Evolutionary conservation across 305 asterid species (phyloP).

Genomic region (Fraxinus ornus): DNA sequence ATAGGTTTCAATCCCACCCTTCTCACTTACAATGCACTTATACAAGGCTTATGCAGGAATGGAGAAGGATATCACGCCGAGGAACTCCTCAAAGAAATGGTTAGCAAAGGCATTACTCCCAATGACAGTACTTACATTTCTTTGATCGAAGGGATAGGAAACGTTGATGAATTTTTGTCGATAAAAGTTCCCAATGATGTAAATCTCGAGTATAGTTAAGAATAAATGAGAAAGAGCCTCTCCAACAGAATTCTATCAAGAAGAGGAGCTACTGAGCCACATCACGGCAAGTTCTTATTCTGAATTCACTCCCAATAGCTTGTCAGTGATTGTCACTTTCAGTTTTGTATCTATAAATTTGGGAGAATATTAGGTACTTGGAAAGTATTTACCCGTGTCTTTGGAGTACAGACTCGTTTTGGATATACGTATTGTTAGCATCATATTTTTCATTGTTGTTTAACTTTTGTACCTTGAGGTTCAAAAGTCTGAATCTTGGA

Average conservation of each 20-base stretch:
- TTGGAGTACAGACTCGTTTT: background rate
- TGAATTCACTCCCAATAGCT: background rate
- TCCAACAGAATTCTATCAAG: conserved; percentile 10
- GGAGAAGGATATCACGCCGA: conserved; percentile 44
- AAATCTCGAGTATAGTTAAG: conserved; percentile 7
- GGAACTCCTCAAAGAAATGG: conserved; percentile 61
- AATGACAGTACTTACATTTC: conserved; percentile 52
- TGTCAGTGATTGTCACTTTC: background rate
- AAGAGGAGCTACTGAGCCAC: background rate
- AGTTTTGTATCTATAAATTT: background rate
- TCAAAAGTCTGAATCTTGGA: background rate
- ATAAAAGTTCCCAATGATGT: conserved; percentile 24
- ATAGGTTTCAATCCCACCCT: conserved; percentile 43
- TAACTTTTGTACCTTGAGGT: background rate
- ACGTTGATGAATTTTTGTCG: conserved; percentile 22
- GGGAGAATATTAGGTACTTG: background rate
- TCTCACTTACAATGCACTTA: conserved; percentile 50
- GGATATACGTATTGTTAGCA: background rate
- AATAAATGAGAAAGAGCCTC: background rate
- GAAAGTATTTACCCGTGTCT: background rate
- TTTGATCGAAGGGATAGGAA: conserved; percentile 44
- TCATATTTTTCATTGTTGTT: background rate
- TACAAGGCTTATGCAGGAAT: conserved; percentile 46
- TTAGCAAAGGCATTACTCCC: conserved; percentile 49
- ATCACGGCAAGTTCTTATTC: background rate